A percentile compares a stretch with the other conserved stretches of the same genome.
phyloP scores from a whole-genome alignment of 169 alveolate species.

The Plasmodium vinckei region DNA sequence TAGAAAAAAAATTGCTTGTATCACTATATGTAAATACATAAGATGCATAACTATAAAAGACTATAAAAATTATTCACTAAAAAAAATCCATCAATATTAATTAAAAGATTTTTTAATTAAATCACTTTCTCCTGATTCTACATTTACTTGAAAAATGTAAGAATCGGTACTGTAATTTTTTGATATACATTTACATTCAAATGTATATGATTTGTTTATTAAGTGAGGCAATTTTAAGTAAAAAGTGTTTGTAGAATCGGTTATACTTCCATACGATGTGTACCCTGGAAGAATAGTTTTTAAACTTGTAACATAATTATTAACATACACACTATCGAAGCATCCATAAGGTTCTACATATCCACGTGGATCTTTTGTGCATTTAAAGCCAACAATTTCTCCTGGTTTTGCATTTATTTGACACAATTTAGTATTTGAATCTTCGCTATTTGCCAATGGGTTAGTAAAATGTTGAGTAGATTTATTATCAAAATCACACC shows the following conservation, averaged over 20 bases:
- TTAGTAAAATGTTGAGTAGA: conserved; percentile 23
- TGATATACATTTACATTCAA: conserved; percentile 58
- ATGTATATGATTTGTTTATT: conserved; percentile 23
- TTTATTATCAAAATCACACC: conserved; percentile 59
- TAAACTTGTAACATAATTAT: conserved; percentile 2
- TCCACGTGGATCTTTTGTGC: conserved; percentile 2
- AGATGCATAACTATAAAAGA: too few relatives aligned
- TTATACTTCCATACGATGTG: conserved; percentile 17
- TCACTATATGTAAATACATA: neutral
- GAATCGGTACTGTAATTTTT: neutral
- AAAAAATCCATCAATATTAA: too few relatives aligned
- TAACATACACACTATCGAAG: conserved; percentile 33
- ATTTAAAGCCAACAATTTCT: conserved; percentile 40
- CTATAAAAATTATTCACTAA: too few relatives aligned
- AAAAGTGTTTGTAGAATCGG: conserved; percentile 2
- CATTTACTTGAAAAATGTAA: conserved; percentile 34
- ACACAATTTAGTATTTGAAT: conserved; percentile 11
- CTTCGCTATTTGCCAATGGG: conserved; percentile 6
- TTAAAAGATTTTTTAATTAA: conserved; percentile 6
- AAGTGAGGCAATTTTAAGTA: conserved; percentile 52
- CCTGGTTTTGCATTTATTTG: conserved; percentile 43
- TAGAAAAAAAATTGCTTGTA: too few relatives aligned
- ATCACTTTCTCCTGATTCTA: conserved; percentile 51
- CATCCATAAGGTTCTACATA: conserved; percentile 31
- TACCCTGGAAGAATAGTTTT: conserved; percentile 56